Conservation (phyloP, 2,329 filamentous ascomycete species). For the Claviceps humidiphila region DNA sequence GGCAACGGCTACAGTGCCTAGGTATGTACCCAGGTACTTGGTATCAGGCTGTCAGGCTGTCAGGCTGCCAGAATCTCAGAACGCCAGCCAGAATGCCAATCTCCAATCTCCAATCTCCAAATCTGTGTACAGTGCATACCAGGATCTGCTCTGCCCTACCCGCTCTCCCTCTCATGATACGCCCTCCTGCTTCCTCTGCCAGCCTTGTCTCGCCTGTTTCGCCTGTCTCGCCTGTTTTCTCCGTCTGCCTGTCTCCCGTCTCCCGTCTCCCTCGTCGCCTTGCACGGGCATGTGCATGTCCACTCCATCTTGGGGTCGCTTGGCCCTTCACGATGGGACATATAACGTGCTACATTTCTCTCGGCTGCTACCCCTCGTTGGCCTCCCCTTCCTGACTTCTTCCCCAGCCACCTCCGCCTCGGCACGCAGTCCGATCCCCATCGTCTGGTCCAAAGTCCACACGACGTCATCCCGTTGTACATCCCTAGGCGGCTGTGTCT, state of each 20-base stretch:
- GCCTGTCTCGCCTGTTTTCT: background rate
- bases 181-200: background rate
- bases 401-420: background rate
- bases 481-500: background rate
- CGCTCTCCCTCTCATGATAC: background rate
- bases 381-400: background rate
- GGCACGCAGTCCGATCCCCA: background rate
- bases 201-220: background rate
- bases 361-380: background rate
- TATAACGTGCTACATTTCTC: slow-evolving; percentile 5
- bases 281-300: background rate
- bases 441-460: background rate
- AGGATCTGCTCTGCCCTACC: background rate
- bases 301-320: background rate
- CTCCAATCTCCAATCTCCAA: too few species aligned
- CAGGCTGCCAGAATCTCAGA: too few species aligned
- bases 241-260: background rate
- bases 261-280: background rate
- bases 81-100: too few species aligned
- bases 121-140: too few species aligned
- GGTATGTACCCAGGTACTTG: too few species aligned
- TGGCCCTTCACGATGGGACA: slow-evolving; percentile 4
- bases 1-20: background rate
- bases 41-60: background rate
- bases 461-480: slow-evolving; percentile 1